Evolutionary conservation across 2,329 filamentous ascomycete genomes (phyloP).

Genomic region (Stagonosporopsis tanaceti): DNA sequence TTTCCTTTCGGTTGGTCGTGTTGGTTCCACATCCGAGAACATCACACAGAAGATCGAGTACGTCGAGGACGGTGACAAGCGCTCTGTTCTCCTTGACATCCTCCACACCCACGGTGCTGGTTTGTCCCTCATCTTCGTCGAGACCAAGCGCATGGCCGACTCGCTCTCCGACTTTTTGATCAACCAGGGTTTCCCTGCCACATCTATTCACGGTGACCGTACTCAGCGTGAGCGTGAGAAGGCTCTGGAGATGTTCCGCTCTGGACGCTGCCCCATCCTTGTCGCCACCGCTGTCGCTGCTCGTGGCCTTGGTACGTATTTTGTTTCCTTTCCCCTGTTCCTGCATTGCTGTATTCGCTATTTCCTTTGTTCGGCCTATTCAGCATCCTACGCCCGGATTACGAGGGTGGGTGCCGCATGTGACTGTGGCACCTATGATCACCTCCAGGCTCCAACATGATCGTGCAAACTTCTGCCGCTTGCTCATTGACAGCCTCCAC

Average conservation of each 20-base stretch:
- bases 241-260: conserved; percentile 96
- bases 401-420: too few species aligned
- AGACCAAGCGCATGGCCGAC: conserved; percentile 99
- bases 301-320: conserved; percentile 45
- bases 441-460: too few species aligned
- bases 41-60: conserved; percentile 99
- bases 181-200: conserved; percentile 98
- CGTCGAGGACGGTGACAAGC: conserved; percentile 96
- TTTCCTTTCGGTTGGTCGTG: conserved; percentile 97
- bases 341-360: too few species aligned
- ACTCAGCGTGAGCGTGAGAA: conserved; percentile 99
- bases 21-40: conserved; percentile 99
- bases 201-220: conserved; percentile 97
- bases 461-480: too few species aligned
- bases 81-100: conserved; percentile 95
- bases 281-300: conserved; percentile 97
- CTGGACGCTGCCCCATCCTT: conserved; percentile 91
- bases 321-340: neutral
- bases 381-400: too few species aligned
- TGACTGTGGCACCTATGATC: too few species aligned
- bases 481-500: too few species aligned
- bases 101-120: conserved; percentile 91
- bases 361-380: too few species aligned
- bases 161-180: conserved; percentile 97
- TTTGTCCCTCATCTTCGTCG: conserved; percentile 96